phyloP scores from a whole-genome alignment of 208 protist genomes.

The Naegleria gruberi region DNA sequence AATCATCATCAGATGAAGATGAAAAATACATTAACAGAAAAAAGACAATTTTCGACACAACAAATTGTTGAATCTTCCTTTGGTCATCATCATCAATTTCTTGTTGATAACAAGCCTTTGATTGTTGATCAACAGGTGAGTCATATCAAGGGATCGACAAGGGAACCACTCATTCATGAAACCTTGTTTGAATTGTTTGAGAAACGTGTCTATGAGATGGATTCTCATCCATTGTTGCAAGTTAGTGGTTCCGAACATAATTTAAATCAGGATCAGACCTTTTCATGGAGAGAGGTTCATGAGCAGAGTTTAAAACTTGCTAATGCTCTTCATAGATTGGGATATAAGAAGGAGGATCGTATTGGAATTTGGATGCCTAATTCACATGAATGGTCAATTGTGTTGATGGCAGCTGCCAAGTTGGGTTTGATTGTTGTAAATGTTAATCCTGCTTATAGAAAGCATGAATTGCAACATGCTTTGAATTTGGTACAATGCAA shows the following conservation, averaged over 20 bases:
- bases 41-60: too few species aligned
- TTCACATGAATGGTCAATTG: conserved; percentile 40
- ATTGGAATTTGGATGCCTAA: conserved; percentile 58
- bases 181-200: background rate
- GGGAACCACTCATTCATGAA: too few species aligned
- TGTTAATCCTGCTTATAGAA: conserved; percentile 52
- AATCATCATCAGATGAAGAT: too few species aligned
- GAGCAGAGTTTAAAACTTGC: background rate
- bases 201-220: background rate
- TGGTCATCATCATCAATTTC: too few species aligned
- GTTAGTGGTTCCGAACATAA: background rate
- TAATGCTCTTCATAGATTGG: background rate
- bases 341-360: conserved; percentile 33
- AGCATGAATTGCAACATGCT: conserved; percentile 43
- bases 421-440: conserved; percentile 52
- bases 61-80: too few species aligned
- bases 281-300: background rate
- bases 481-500: conserved; percentile 44
- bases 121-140: too few species aligned
- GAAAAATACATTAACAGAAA: too few species aligned
- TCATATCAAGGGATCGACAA: too few species aligned
- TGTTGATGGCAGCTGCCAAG: conserved; percentile 44
- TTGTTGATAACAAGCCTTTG: too few species aligned
- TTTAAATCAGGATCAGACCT: background rate
- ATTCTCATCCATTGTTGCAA: background rate